A percentile compares a stretch with the other conserved stretches of the same genome.
These are phyloP conservation scores for Chalciporus pseudorubinellus DNA, from an alignment of 768 basidiomycete genomes.

Conservation along the genomic window DNA sequence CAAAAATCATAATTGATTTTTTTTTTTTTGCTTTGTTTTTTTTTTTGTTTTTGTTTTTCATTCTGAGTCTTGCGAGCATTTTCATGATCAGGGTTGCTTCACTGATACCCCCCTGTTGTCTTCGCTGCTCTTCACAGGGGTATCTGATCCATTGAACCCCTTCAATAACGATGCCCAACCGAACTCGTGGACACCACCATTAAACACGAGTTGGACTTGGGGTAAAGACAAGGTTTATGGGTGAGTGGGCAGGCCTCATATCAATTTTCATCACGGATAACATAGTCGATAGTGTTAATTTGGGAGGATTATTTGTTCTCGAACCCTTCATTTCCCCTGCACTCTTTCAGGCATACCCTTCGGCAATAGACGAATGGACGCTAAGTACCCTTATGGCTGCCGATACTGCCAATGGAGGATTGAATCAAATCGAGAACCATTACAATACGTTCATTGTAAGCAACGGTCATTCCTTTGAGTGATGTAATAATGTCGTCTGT, in stretches of 20 bases:
- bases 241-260: constrained; percentile 34
- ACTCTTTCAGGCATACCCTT: constrained; percentile 58
- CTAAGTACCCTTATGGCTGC: constrained; percentile 63
- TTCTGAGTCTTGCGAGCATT: background rate
- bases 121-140: constrained; percentile 41
- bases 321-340: constrained; percentile 77
- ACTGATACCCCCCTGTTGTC: constrained; percentile 9
- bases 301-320: constrained; percentile 72
- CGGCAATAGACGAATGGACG: constrained; percentile 63
- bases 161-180: constrained; percentile 72
- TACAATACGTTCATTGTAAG: constrained; percentile 81
- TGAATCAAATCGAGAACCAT: constrained; percentile 69
- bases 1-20: background rate
- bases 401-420: constrained; percentile 59
- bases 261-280: constrained; percentile 6
- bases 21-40: background rate
- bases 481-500: background rate
- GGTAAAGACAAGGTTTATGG: constrained; percentile 60
- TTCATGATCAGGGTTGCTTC: background rate
- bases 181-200: constrained; percentile 77
- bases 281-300: constrained; percentile 49
- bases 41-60: background rate
- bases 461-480: constrained; percentile 9
- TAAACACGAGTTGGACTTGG: constrained; percentile 75
- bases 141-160: constrained; percentile 65